Evolutionary conservation across 2,329 filamentous ascomycete genomes (phyloP).

Genomic region (Biscogniauxia sp.): DNA sequence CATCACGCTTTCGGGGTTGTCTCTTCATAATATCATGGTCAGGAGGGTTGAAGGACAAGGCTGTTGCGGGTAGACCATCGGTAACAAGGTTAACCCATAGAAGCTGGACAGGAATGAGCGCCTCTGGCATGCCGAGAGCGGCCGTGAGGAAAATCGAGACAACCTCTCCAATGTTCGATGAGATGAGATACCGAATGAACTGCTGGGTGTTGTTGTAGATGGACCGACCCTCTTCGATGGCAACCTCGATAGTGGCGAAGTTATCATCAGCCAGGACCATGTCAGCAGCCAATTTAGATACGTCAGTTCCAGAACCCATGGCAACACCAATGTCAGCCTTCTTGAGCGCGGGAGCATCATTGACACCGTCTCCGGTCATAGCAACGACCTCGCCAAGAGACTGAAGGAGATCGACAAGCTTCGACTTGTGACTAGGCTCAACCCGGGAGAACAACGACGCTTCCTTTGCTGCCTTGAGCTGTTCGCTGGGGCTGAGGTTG

Average conservation of each 20-base stretch:
- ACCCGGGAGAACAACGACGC: constrained; percentile 95
- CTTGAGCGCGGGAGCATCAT: constrained; percentile 95
- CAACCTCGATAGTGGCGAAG: constrained; percentile 95
- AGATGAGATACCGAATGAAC: constrained; percentile 98
- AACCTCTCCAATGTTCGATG: constrained; percentile 97
- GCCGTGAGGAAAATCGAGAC: constrained; percentile 98
- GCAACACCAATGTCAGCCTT: constrained; percentile 98
- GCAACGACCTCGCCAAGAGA: constrained; percentile 91
- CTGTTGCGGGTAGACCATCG: constrained; percentile 93
- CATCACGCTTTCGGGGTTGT: constrained; percentile 85
- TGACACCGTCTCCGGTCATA: constrained; percentile 99
- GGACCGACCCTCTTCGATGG: constrained; percentile 93
- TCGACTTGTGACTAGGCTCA: constrained; percentile 95
- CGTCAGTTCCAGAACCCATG: constrained; percentile 97
- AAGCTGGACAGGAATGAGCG: constrained; percentile 92
- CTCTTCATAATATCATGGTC: constrained; percentile 98
- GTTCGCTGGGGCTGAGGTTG: constrained; percentile 71
- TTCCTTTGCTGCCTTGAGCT: constrained; percentile 78
- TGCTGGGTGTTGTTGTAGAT: constrained; percentile 99
- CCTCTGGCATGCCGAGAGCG: constrained; percentile 95
- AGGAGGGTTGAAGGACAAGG: constrained; percentile 96
- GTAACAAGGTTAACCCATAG: constrained; percentile 99
- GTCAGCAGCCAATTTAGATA: constrained; percentile 92
- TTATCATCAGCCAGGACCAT: constrained; percentile 99
- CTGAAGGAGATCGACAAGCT: constrained; percentile 93